Base-by-base conservation (phyloP, 2,329 filamentous ascomycete genomes). In the Ophiostoma quercus region DNA sequence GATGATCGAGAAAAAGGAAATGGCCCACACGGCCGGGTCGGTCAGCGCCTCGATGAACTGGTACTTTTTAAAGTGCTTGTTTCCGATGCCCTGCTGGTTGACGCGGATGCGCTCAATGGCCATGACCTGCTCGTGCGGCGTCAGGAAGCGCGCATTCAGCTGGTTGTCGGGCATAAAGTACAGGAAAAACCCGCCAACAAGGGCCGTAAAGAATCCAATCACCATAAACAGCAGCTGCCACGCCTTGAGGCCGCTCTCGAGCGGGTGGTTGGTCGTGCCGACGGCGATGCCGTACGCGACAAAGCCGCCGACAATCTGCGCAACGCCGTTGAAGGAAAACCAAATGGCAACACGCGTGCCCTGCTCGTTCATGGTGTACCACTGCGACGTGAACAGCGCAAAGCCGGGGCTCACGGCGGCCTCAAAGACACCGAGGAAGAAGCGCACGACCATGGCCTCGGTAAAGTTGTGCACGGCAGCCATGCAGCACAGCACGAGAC, bases 291-390 rank as follows among this genome's bases (percentile, higher is more conserved):
- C 80, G 67, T 81, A 82, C 4, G 80, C 72, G 5, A 82, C 74
- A 47, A 76, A 77, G 8, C 79, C 79, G 11, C 80, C 80, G 1
- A 81, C 67, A 60, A 81, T 80, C 73, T 80, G 79, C 1, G 77
- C 79, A 71, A 76, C 77, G 32, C 79, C 77, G 68, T 77, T 78
- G 79, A 89, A 90, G 67, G 81, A 84, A 78, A 90, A 91, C 89
- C 89, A 92, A 69, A 90, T 84, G 3, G 84, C 85, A 0, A 85
- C 85, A 9, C 89, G 80, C 0, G 82, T 79, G 1, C 86, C 87
- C 78, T 91, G 89, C 76, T 92, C 89, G 69, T 82, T 82, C 76
- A 88, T 88, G 0, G 90, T 91, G 74, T 91, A 92, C 89, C 89
- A 92, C 78, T 90, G 87, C 3, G 82, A 85, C 1, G 88, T 91